Base-by-base conservation (phyloP, 139 green algal genomes). In the Micractinium conductrix region DNA sequence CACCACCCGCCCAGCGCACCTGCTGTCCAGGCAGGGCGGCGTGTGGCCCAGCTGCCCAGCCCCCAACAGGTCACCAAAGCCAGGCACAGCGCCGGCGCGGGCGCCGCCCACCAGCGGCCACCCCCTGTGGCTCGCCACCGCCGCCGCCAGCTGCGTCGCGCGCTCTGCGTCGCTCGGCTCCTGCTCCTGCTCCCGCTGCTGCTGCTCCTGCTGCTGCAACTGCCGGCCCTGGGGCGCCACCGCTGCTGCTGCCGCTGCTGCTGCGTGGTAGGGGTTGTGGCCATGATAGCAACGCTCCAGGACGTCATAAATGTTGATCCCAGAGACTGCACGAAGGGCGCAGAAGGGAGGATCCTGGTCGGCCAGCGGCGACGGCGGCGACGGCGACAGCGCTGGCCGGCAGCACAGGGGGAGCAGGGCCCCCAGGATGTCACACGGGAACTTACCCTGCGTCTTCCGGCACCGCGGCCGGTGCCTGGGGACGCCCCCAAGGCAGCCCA, bases 281-380 rank as follows among this genome's bases (percentile, higher is more conserved):
- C 83, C 83, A 12, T 83, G 74, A 45, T 83, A 87, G 83, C 83
- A 87, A 9, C 33, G 7, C 71, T 90, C 72, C 42, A 96, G 88
- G 9, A 94, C 86, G 85, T 94, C 87, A 65, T 96, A 96, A 1
- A 95, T 65, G 74, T 92, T 92, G 30, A 93, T 60, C 38, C 83
- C 88, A 4, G 42, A 44, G 35, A 78, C 86, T 83, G 74, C 44
- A 38, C 9, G 58, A 42, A 3, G 17, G 21, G 38, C 1, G 37
- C 5, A 44, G 58, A 28, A 5, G 58, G 58, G 58, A 21, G 58
- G 22, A 4, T n/a, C n/a, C n/a, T n/a, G n/a, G n/a, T n/a, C n/a
- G n/a, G n/a, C n/a, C n/a, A n/a, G n/a, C n/a, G n/a, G n/a, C n/a
- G n/a, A n/a, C n/a, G n/a, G n/a, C n/a, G n/a, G n/a, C n/a, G n/a